Conservation (phyloP, 2,329 filamentous ascomycete species). For the Neopestalotiopsis sp. region DNA sequence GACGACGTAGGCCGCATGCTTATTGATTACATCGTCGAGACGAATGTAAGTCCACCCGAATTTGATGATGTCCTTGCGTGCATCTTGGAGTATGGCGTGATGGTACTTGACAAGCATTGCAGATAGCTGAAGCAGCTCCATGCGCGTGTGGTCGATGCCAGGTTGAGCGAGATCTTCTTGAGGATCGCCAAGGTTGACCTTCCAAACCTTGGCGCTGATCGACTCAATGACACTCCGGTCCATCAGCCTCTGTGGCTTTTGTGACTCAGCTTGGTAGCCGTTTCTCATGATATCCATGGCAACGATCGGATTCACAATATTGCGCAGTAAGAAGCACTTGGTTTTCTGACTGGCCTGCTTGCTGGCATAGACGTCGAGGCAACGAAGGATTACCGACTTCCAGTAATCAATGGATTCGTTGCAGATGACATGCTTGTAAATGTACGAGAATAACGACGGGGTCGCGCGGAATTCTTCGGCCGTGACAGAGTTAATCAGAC, state of each 20-base stretch:
- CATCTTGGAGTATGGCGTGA: conserved; percentile 83
- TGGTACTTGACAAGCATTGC: conserved; percentile 97
- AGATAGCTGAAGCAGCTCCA: conserved; percentile 94
- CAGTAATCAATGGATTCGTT: conserved; percentile 87
- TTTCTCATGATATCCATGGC: conserved; percentile 94
- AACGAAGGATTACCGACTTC: conserved; percentile 80
- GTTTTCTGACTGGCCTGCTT: conserved; percentile 83
- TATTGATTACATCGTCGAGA: conserved; percentile 99
- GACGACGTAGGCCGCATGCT: conserved; percentile 95
- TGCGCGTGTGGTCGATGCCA: conserved; percentile 92
- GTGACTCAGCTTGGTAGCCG: conserved; percentile 66
- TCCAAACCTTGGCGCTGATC: conserved; percentile 93
- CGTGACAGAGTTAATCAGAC: conserved; percentile 83
- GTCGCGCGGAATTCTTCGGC: conserved; percentile 81
- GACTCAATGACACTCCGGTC: conserved; percentile 87
- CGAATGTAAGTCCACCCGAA: conserved; percentile 99
- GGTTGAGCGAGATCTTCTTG: conserved; percentile 83
- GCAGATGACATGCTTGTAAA: conserved; percentile 84
- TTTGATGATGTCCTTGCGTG: conserved; percentile 97
- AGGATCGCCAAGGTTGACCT: conserved; percentile 80
- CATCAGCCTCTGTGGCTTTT: conserved; percentile 73
- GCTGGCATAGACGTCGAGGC: conserved; percentile 84
- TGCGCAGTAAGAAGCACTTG: conserved; percentile 90
- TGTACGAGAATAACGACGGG: conserved; percentile 78
- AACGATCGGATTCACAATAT: conserved; percentile 94